A percentile compares a stretch with the other conserved stretches of the same genome.
Evolutionary conservation across 1,284 basidiomycete species (phyloP).

Genomic region (Pseudomicrostroma phylloplanum): DNA sequence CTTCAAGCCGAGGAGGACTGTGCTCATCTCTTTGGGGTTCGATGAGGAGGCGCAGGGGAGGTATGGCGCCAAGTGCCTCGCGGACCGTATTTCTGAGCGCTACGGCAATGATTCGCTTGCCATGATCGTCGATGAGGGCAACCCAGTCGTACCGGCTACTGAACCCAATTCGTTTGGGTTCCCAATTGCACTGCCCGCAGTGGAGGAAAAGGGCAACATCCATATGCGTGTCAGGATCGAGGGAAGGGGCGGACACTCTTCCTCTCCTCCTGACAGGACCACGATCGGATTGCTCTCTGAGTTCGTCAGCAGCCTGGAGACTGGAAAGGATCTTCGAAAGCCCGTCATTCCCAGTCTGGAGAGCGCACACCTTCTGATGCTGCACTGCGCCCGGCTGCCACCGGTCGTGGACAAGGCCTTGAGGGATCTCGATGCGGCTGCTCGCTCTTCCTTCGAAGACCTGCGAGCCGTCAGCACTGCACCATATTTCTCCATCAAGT

Average conservation of each 20-base stretch:
- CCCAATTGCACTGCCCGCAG: conserved; percentile 53
- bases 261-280: conserved; percentile 57
- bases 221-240: conserved; percentile 59
- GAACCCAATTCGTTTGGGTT: conserved; percentile 25
- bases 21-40: conserved; percentile 63
- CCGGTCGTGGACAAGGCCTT: conserved; percentile 52
- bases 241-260: conserved; percentile 62
- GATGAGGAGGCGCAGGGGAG: conserved; percentile 59
- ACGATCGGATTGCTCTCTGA: conserved; percentile 62
- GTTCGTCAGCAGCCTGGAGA: conserved; percentile 59
- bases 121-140: conserved; percentile 45
- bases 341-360: conserved; percentile 53
- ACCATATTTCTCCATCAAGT: neutral
- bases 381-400: conserved; percentile 57
- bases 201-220: conserved; percentile 64
- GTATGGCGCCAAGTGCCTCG: conserved; percentile 18
- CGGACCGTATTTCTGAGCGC: conserved; percentile 20
- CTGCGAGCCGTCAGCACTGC: neutral
- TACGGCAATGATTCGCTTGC: conserved; percentile 33
- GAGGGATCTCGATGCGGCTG: neutral
- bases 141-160: conserved; percentile 21
- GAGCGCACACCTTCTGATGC: conserved; percentile 51
- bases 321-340: conserved; percentile 53
- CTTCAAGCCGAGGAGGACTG: conserved; percentile 52
- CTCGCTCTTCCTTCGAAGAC: neutral